Percentiles rank a stretch among this genome's conserved stretches.
These are phyloP conservation scores for barley (Hordeum vulgare) DNA, from an alignment of 176 grass and related monocot species.

Conservation along the genomic window MorexV3_pseudomolecules_assembly NC_058520.1:10541230-10541729, in stretches of 20 bases:
- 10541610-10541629: background rate
- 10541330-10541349: background rate
- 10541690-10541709: no score
- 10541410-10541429: no score
- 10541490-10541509: background rate
- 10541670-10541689: background rate
- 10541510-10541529: background rate
- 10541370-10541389: background rate
- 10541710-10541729: no score
- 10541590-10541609: background rate
- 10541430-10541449: no score
- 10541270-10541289: background rate
- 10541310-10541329: background rate
- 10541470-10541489: no score
- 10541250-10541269: background rate
- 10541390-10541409: no score
- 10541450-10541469: no score
- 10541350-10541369: background rate
- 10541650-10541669: background rate
- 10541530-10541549: background rate
- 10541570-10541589: background rate
- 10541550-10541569: background rate
- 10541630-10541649: background rate
- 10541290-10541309: background rate
- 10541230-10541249: background rate